phyloP scores from a whole-genome alignment of 495 filamentous ascomycete species.

The Sporormia fimetaria region DNA sequence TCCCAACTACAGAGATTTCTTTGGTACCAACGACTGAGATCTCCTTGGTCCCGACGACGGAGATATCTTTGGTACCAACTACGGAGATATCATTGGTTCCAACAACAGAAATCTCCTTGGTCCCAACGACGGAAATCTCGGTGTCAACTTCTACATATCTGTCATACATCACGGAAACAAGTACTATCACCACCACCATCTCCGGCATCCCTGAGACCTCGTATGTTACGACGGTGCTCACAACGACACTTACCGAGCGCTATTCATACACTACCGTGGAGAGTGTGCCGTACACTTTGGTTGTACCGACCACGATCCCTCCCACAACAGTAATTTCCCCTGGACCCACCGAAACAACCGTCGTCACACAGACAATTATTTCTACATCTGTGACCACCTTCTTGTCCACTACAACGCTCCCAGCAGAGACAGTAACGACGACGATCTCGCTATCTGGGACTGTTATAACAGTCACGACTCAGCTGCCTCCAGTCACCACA shows the following conservation, averaged over 20 bases:
- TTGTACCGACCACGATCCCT: slow-evolving; percentile 8
- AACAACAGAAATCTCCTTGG: too few relatives aligned
- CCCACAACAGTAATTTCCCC: slow-evolving; percentile 1
- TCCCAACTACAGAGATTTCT: too few relatives aligned
- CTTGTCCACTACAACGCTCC: slow-evolving; percentile 1
- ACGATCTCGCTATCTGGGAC: slow-evolving; percentile 2
- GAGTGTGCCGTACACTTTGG: background rate
- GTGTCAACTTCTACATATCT: background rate
- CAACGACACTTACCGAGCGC: slow-evolving; percentile 2
- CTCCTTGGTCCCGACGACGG: too few relatives aligned
- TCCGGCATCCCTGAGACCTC: background rate
- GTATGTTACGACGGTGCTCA: background rate
- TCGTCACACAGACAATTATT: slow-evolving; percentile 2
- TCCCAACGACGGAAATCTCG: too few relatives aligned
- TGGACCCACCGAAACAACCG: slow-evolving; percentile 3
- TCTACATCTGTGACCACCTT: slow-evolving; percentile 4
- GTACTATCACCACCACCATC: background rate
- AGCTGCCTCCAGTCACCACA: slow-evolving; percentile 10
- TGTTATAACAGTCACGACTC: slow-evolving; percentile 5
- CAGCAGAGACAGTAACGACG: background rate
- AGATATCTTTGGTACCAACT: too few relatives aligned
- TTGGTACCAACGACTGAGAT: too few relatives aligned
- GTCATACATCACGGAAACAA: background rate
- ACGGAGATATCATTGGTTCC: too few relatives aligned
- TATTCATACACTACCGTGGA: background rate